These are phyloP conservation scores for Sarcomyxa edulis DNA, from an alignment of 768 basidiomycete genomes.

Conservation along the genomic window DNA sequence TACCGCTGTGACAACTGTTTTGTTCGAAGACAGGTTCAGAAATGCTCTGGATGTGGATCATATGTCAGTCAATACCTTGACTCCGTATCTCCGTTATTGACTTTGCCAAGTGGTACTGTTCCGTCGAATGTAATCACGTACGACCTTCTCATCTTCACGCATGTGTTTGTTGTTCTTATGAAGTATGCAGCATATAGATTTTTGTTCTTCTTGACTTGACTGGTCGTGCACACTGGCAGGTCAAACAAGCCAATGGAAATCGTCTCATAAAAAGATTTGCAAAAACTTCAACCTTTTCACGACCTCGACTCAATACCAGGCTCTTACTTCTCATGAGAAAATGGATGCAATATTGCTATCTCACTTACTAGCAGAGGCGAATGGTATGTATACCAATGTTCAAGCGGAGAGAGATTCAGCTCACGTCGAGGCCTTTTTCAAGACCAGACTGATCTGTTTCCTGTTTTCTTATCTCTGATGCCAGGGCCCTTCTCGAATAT, in stretches of 20 bases:
- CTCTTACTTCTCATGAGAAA: slow-evolving; percentile 46
- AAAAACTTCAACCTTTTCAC: slow-evolving; percentile 43
- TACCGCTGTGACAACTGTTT: slow-evolving; percentile 66
- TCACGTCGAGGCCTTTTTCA: no score
- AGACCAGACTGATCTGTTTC: slow-evolving; percentile 13
- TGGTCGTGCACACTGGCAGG: slow-evolving; percentile 33
- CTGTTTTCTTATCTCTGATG: slow-evolving; percentile 38
- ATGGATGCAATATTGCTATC: slow-evolving; percentile 62
- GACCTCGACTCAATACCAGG: slow-evolving; percentile 39
- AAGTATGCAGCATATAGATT: no score
- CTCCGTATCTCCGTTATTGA: neutral
- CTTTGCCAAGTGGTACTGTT: no score
- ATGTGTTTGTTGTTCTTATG: no score
- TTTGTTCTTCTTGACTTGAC: no score
- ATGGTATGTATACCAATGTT: no score
- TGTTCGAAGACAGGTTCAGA: slow-evolving; percentile 30
- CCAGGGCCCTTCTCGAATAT: slow-evolving; percentile 28
- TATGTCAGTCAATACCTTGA: no score
- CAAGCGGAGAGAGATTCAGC: neutral
- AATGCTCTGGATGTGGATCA: slow-evolving; percentile 61
- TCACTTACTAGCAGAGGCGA: slow-evolving; percentile 52
- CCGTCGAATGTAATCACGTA: no score
- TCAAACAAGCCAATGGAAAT: slow-evolving; percentile 63
- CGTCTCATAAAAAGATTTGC: slow-evolving; percentile 67
- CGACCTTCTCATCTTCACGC: no score